phyloP scores from a whole-genome alignment of 345 rosid species.

The Salix purpurea region DNA sequence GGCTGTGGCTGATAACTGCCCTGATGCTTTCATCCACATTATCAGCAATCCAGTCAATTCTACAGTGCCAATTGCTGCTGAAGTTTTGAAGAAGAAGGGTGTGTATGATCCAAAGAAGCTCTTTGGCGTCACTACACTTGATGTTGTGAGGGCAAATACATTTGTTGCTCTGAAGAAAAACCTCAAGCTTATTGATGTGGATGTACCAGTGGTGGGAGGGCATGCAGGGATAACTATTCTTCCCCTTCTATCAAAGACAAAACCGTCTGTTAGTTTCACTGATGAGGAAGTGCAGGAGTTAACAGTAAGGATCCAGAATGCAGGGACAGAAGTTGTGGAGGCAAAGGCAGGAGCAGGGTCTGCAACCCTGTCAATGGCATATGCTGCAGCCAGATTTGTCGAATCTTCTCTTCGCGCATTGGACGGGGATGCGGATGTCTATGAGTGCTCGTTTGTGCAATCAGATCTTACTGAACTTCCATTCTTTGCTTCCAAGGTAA shows the following conservation, averaged over 20 bases:
- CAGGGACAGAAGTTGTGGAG: slow-evolving; percentile 93
- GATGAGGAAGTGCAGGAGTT: slow-evolving; percentile 70
- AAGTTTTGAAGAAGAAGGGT: slow-evolving; percentile 78
- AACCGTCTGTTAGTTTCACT: slow-evolving; percentile 61
- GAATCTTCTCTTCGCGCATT: slow-evolving; percentile 95
- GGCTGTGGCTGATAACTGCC: slow-evolving; percentile 87
- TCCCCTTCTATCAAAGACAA: slow-evolving; percentile 79
- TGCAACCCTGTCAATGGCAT: slow-evolving; percentile 95
- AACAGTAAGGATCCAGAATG: slow-evolving; percentile 86
- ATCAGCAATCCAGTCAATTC: slow-evolving; percentile 97
- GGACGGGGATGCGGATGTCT: slow-evolving; percentile 83
- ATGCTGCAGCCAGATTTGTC: slow-evolving; percentile 91
- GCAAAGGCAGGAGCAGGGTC: slow-evolving; percentile 98
- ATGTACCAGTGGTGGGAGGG: slow-evolving; percentile 92
- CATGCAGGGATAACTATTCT: slow-evolving; percentile 93
- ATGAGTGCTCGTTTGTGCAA: slow-evolving; percentile 77
- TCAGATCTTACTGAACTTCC: slow-evolving; percentile 75
- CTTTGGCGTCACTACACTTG: slow-evolving; percentile 87
- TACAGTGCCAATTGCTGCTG: slow-evolving; percentile 87
- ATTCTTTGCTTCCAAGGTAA: slow-evolving; percentile 82
- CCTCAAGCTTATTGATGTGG: slow-evolving; percentile 83
- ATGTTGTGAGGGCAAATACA: slow-evolving; percentile 89
- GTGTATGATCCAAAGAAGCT: slow-evolving; percentile 88
- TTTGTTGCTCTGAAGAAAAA: slow-evolving; percentile 86
- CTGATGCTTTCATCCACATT: slow-evolving; percentile 79